phyloP scores from a whole-genome alignment of 176 grass and related monocot genomes.

The Avena eriantha region DNA sequence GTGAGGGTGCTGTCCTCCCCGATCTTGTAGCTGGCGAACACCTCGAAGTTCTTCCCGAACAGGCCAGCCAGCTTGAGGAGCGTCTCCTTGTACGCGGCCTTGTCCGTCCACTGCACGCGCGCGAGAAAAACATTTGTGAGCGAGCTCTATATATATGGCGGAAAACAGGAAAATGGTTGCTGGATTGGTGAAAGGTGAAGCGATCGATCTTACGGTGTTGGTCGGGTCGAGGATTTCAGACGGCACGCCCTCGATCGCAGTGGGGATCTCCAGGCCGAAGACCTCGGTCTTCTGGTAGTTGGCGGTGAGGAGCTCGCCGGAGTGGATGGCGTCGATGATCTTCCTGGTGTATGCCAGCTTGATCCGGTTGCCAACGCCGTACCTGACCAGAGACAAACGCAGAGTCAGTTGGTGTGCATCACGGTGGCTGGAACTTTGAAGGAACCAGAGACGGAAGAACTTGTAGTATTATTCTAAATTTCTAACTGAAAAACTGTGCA shows the following conservation, averaged over 20 bases:
- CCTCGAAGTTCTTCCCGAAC: conserved; percentile 98
- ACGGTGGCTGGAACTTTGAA: background rate
- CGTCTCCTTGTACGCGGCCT: conserved; percentile 79
- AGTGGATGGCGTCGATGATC: conserved; percentile 99
- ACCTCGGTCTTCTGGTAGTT: conserved; percentile 87
- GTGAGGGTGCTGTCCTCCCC: conserved; percentile 73
- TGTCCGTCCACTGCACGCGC: conserved; percentile 71
- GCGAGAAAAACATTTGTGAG: background rate
- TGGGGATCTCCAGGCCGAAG: conserved; percentile 96
- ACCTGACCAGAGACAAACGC: conserved; percentile 47
- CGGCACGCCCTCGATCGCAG: conserved; percentile 71
- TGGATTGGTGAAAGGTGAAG: background rate
- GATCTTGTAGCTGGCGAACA: conserved; percentile 89
- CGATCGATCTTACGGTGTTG: conserved; percentile 73
- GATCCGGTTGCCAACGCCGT: conserved; percentile 95
- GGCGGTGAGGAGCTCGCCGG: conserved; percentile 78
- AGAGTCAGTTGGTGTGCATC: background rate
- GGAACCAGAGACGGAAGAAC: background rate
- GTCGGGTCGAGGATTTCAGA: conserved; percentile 94
- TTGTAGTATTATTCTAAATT: too few species aligned
- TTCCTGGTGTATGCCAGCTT: conserved; percentile 86
- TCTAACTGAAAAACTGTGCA: background rate
- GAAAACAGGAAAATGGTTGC: background rate
- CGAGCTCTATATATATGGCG: background rate
- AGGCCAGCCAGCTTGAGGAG: conserved; percentile 86